Conservation (phyloP, 2,329 filamentous ascomycete genomes). For the Ceratocystis eucalypticola region DNA sequence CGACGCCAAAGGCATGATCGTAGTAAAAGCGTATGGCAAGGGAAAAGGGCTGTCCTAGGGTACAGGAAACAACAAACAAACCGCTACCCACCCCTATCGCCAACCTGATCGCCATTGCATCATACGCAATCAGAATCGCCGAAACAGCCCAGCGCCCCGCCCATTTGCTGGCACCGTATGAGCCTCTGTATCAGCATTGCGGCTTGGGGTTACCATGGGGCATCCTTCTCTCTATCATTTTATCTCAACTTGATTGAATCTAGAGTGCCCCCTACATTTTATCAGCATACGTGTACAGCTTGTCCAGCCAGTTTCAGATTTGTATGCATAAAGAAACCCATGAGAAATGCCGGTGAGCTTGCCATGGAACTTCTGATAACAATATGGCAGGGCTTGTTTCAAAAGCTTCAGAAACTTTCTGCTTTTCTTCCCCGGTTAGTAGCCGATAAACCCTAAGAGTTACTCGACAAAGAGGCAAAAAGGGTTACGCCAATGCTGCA, state of each 20-base stretch:
- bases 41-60: neutral
- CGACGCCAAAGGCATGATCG: neutral
- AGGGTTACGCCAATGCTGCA: neutral
- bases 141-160: neutral
- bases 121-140: neutral
- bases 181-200: neutral
- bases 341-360: neutral
- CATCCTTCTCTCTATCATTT: neutral
- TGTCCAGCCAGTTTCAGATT: neutral
- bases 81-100: neutral
- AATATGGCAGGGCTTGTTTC: neutral
- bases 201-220: neutral
- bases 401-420: neutral
- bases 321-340: neutral
- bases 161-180: neutral
- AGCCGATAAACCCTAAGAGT: too few relatives aligned
- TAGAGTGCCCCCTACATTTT: neutral
- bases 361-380: neutral
- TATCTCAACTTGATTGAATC: neutral
- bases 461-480: neutral
- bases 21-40: neutral
- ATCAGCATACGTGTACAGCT: neutral
- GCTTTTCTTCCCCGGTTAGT: too few relatives aligned
- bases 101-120: neutral
- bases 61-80: neutral